Base-by-base conservation (phyloP, 139 green algal species). In the Klebsormidium nitens region DNA sequence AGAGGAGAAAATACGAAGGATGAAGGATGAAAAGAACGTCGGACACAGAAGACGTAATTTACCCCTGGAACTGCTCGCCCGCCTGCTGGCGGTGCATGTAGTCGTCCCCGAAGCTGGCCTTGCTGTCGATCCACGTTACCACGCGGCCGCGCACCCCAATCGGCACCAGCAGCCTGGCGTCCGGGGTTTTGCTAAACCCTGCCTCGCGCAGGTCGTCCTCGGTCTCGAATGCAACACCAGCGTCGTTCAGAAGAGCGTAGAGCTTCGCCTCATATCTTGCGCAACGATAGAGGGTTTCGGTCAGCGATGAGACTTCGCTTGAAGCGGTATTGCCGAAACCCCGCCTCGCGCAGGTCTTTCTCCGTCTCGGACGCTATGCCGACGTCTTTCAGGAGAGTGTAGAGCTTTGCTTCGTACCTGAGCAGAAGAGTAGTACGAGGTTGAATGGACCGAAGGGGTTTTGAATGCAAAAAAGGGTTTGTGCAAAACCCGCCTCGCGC, bases 71-170 rank as follows among this genome's bases (percentile, higher is more conserved):
- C 42, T 82, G 76, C 55, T 75, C 63, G 37, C 11, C 52, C 11
- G 35, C 56, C 1, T 73, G 44, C n/a, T 58, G 36, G 29, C 61
- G 63, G 69, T 95, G 88, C 23, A 69, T 84, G 37, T 81, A 71
- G 17, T 84, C 79, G 68, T 95, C 88, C 1, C 89, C 87, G 88
- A 96, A 96, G 5, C 85, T 91, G 11, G 91, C 91, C 81, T 96
- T 96, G 87, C 82, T 91, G 85, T 96, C 91, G 56, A 96, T 91
- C 91, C 91, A 96, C 64, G 88, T 79, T 19, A 96, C 86, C 0
- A 95, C 50, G 6, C 71, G 76, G 1, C 81, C 83, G n/a, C 57
- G 32, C 42, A 91, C 77, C 11, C 74, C 69, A 14, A 95, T 81
- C 0, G 88, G 88, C 19, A 95, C 80, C 80, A 92, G 79, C 44